Evolutionary conservation across 2,329 filamentous ascomycete species (phyloP), one percentile per base, ranked within the genome.

Genomic region (Penicillium griseofulvum): DNA sequence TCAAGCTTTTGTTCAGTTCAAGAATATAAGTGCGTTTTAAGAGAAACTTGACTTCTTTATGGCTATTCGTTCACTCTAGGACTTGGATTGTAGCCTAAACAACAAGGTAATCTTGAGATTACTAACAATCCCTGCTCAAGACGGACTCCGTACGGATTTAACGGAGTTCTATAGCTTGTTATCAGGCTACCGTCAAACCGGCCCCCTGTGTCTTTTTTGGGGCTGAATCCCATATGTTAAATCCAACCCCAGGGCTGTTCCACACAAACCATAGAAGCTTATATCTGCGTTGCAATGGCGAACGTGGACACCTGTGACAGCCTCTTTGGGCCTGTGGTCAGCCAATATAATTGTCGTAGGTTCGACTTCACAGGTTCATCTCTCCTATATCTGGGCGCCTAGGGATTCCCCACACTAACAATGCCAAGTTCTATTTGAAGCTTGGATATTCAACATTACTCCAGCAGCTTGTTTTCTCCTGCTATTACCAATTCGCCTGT

Each of bases 401-500:
- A 11, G 28, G 28, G n/a, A 16, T 16, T 42, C 39, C 12, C 39
- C 39, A 28, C 28, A 22, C 28, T 33, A n/a, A 45, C 8, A 45
- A 33, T 22, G 43, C 4, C 24, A 28, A 45, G 43, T 45, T 8
- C 28, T 45, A 17, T 45, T 45, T 12, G 42, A 45, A 31, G 42
- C 42, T 14, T 45, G 42, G 26, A 45, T 31, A 28, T 45, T 45
- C 11, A 29, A 31, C 12, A 31, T 31, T 22, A 45, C 42, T 10
- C 44, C 55, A 6, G 42, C 49, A 9, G 42, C 45, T n/a, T 53
- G 38, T 39, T 55, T 59, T 43, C 54, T 52, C 34, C 34, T 55
- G 12, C 39, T 52, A 46, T 49, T 34, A 57, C 55, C 46, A 8
- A 34, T 57, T 55, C 64, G 48, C 52, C 47, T 50, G 24, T 58